Evolutionary conservation across 495 filamentous ascomycete species (phyloP).

Genomic region (Podospora sp.): DNA sequence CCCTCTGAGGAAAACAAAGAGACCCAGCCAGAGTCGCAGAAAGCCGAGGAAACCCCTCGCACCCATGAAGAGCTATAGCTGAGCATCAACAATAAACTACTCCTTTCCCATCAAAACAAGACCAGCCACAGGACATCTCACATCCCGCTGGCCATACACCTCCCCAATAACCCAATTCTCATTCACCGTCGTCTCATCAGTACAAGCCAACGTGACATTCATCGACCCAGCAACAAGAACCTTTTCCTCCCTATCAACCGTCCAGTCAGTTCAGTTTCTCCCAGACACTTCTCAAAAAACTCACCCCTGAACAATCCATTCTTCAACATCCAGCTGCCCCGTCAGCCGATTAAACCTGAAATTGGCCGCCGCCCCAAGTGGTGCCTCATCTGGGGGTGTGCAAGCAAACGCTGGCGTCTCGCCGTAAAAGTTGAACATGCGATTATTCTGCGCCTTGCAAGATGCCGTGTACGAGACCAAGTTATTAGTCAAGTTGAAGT

Average conservation of each 20-base stretch:
- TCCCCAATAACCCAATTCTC: slow-evolving; percentile 45
- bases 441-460: slow-evolving; percentile 42
- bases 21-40: background rate
- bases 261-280: background rate
- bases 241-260: background rate
- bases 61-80: background rate
- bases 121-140: slow-evolving; percentile 35
- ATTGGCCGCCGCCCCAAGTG: slow-evolving; percentile 20
- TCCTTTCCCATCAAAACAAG: background rate
- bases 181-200: slow-evolving; percentile 38
- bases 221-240: slow-evolving; percentile 29
- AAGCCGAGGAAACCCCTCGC: background rate
- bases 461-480: slow-evolving; percentile 30
- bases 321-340: slow-evolving; percentile 39
- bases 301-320: slow-evolving; percentile 39
- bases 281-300: slow-evolving; percentile 6
- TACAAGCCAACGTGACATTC: slow-evolving; percentile 42
- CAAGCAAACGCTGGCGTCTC: slow-evolving; percentile 42
- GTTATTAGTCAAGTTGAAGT: slow-evolving; percentile 50
- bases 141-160: slow-evolving; percentile 39
- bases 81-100: background rate
- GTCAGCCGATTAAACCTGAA: slow-evolving; percentile 42
- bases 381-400: slow-evolving; percentile 19
- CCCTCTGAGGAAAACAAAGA: background rate
- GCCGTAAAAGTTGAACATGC: slow-evolving; percentile 47